Base-by-base conservation (phyloP, 192 early-diverging fungal species). In the Mortierella alpina region DNA sequence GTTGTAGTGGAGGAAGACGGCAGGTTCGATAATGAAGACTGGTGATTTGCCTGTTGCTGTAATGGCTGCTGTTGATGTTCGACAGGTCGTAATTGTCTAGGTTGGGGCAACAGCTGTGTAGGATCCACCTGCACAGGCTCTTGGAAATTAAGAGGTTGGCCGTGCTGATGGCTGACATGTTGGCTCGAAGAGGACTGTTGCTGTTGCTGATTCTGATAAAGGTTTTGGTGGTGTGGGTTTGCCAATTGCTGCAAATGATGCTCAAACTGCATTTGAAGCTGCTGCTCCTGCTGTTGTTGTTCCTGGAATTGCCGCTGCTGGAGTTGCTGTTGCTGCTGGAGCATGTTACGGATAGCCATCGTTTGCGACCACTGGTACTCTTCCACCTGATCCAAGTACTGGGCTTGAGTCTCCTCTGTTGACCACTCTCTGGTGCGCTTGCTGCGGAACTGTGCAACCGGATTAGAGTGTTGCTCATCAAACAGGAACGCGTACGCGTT, bases 331-430 rank as follows among this genome's bases (percentile, higher is more conserved):
- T 75, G 64, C 39, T 75, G 73, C n/a, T 68, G 75, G 1, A 80
- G 39, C 46, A 80, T 51, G 0, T 69, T 17, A 7, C 76, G 57
- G n/a, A 80, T 62, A 0, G 76, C 76, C 63, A 80, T 80, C 15
- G 76, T 55, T 41, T 80, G 76, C 15, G 51, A 55, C 68, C 68
- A 71, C 23, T 80, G 76, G 39, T 66, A 72, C 47, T 80, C 76
- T 31, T 80, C 76, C 14, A 80, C 76, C 40, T 80, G 48, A 44
- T 80, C 76, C 47, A 80, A 17, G 56, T 72, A 80, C 31, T 80
- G 76, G 0, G 57, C 46, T 40, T 80, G 76, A 7, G 46, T 59
- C 41, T 80, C 76, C 39, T 80, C 76, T 31, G 65, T 58, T 7
- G 76, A 63, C 39, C 57, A 66, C n/a, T 80, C 76, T 52, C 76